Conservation (phyloP, 2,329 filamentous ascomycete species). For the Septoria petroselini region DNA sequence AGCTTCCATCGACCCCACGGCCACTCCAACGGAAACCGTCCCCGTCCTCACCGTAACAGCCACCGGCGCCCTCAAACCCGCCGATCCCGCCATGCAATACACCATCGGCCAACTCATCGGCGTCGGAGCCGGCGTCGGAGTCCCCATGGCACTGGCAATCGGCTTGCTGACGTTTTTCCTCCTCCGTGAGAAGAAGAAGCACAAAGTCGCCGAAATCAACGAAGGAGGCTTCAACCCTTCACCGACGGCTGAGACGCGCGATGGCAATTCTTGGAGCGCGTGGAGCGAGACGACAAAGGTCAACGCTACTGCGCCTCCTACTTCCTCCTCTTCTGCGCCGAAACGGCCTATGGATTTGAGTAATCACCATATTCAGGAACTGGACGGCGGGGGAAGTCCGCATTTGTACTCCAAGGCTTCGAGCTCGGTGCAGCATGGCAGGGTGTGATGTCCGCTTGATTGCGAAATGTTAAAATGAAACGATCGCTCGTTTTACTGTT, state of each 20-base stretch:
- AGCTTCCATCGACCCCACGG: not conserved
- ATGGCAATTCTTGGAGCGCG: constrained; percentile 13
- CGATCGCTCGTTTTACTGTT: too few relatives aligned
- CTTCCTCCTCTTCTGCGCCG: not conserved
- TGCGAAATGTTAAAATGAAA: too few relatives aligned
- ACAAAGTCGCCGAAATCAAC: constrained; percentile 3
- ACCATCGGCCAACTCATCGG: constrained; percentile 7
- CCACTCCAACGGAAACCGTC: constrained; percentile 4
- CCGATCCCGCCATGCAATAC: not conserved
- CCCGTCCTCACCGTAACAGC: constrained; percentile 10
- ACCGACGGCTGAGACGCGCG: constrained; percentile 1
- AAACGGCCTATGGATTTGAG: not conserved
- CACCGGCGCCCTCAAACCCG: constrained; percentile 4
- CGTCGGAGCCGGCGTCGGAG: constrained; percentile 6
- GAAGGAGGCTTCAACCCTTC: constrained; percentile 5
- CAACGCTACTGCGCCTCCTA: not conserved
- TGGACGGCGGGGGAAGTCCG: not conserved
- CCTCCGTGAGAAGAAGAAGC: constrained; percentile 5
- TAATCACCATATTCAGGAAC: not conserved
- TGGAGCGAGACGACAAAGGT: constrained; percentile 13
- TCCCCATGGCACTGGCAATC: constrained; percentile 14
- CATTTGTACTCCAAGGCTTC: too few relatives aligned
- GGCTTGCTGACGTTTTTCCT: constrained; percentile 9
- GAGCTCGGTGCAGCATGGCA: too few relatives aligned
- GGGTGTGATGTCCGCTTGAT: too few relatives aligned